Evolutionary conservation across 78 protist species (phyloP).

Genomic region (Chrysochromulina tobinii): DNA sequence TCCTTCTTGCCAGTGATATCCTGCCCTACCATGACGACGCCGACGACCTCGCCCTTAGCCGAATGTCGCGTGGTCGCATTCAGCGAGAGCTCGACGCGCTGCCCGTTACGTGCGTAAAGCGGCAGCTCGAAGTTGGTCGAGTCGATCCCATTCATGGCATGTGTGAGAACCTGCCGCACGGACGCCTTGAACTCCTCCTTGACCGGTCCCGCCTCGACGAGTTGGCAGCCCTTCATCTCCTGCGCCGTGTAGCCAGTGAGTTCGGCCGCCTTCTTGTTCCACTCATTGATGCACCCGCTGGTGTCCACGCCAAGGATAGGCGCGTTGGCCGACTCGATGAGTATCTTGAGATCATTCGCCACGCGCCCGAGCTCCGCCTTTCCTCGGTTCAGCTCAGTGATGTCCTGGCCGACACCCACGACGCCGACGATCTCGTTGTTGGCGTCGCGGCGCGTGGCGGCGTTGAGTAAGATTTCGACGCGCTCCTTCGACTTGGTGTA

Average conservation of each 20-base stretch:
- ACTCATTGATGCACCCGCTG: neutral
- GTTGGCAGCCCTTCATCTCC: conserved; percentile 3
- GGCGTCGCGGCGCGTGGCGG: neutral
- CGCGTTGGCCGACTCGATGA: conserved; percentile 22
- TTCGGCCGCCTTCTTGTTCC: neutral
- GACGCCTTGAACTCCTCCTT: neutral
- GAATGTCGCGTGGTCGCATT: conserved; percentile 2
- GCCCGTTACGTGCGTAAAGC: neutral
- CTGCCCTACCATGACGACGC: conserved; percentile 15
- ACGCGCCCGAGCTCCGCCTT: neutral
- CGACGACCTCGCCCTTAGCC: neutral
- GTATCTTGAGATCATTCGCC: neutral
- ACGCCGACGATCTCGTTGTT: neutral
- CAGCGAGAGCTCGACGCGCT: conserved; percentile 5
- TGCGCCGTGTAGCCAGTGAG: conserved; percentile 16
- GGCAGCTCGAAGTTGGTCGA: conserved; percentile 26
- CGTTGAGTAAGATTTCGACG: neutral
- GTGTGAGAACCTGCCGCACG: neutral
- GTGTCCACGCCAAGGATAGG: conserved; percentile 27
- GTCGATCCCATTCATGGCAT: neutral
- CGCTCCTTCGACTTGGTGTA: neutral
- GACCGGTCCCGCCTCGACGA: neutral
- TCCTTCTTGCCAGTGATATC: neutral
- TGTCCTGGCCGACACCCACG: conserved; percentile 34
- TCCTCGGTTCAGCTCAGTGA: neutral